Evolutionary conservation across 2,329 filamentous ascomycete species (phyloP).

Genomic region (Fusarium hostae): DNA sequence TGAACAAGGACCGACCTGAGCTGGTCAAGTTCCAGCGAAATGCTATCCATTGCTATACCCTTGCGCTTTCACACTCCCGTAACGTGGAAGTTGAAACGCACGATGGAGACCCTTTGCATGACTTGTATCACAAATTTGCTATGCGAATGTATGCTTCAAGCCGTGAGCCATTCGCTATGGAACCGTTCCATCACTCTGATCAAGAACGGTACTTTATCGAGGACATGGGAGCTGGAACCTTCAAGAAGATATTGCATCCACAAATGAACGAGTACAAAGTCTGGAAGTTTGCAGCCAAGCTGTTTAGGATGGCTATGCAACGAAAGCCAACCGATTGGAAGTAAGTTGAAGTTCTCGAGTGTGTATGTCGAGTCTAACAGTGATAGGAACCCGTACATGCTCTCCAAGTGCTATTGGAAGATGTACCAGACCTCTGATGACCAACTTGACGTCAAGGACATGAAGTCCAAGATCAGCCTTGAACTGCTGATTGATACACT

Average conservation of each 20-base stretch:
- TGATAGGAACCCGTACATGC: constrained; percentile 67
- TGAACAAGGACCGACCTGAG: constrained; percentile 83
- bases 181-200: constrained; percentile 67
- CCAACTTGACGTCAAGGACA: constrained; percentile 57
- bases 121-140: constrained; percentile 69
- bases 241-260: constrained; percentile 62
- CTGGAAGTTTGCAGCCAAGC: constrained; percentile 68
- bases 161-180: constrained; percentile 71
- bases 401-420: constrained; percentile 72
- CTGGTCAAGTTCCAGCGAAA: constrained; percentile 80
- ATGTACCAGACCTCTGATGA: constrained; percentile 65
- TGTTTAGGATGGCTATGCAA: constrained; percentile 67
- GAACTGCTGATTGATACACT: constrained; percentile 60
- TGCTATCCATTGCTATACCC: constrained; percentile 82
- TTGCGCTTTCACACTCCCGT: constrained; percentile 67
- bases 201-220: constrained; percentile 68
- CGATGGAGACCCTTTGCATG: constrained; percentile 65
- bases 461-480: constrained; percentile 46
- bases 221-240: constrained; percentile 60
- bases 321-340: constrained; percentile 68
- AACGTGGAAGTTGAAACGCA: constrained; percentile 56
- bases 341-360: constrained; percentile 49
- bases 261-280: constrained; percentile 70
- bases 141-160: constrained; percentile 72
- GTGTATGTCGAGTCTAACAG: constrained; percentile 38